phyloP scores from a whole-genome alignment of 1,284 basidiomycete species.

The Apiotrichum laibachii region DNA sequence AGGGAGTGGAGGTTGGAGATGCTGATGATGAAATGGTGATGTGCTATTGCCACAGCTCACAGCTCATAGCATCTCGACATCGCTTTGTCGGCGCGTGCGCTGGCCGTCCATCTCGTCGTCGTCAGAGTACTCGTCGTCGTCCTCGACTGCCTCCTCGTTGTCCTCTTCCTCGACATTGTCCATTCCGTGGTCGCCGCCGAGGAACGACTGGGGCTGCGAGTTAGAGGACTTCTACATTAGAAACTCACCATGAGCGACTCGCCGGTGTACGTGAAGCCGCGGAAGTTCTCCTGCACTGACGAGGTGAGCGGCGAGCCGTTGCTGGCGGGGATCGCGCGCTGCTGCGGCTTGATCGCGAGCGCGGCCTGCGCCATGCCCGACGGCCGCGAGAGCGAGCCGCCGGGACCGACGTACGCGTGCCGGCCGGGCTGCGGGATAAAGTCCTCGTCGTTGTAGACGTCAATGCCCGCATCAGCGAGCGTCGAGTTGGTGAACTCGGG shows the following conservation, averaged over 20 bases:
- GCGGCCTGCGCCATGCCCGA: conserved; percentile 34
- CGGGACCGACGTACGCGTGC: conserved; percentile 50
- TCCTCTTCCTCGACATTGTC: conserved; percentile 48
- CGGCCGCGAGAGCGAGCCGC: conserved; percentile 40
- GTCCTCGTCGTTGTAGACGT: conserved; percentile 60
- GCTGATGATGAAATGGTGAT: neutral
- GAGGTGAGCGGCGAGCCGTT: conserved; percentile 70
- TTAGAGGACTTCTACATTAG: neutral
- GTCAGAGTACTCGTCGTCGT: conserved; percentile 47
- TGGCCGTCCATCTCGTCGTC: conserved; percentile 46
- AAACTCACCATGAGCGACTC: conserved; percentile 62
- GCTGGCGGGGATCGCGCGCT: conserved; percentile 24
- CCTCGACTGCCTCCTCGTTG: conserved; percentile 42
- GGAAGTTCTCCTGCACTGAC: conserved; percentile 91
- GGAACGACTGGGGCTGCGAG: conserved; percentile 50
- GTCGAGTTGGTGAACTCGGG: conserved; percentile 79
- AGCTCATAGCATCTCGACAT: conserved; percentile 47
- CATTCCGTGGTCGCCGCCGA: conserved; percentile 43
- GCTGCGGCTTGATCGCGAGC: conserved; percentile 46
- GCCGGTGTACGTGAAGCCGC: conserved; percentile 84
- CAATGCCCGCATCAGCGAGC: conserved; percentile 55
- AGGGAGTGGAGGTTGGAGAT: neutral
- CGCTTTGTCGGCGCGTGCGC: conserved; percentile 46
- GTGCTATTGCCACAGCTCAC: neutral
- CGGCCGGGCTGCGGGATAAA: conserved; percentile 26